Evolutionary conservation across 768 basidiomycete species (phyloP).

Genomic region (Strobilomyces confusus): DNA sequence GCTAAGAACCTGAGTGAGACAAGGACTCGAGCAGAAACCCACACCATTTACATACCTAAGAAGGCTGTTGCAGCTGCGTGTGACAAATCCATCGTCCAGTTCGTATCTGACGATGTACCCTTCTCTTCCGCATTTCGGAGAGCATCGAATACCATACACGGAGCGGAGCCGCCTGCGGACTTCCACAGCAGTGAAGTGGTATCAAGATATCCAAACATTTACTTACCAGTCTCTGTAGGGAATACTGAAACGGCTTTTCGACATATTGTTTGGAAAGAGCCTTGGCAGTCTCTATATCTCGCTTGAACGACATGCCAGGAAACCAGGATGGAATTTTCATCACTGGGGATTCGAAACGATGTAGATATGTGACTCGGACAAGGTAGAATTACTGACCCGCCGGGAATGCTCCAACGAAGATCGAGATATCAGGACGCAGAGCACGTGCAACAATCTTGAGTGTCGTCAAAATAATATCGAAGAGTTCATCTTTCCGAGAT

Average conservation of each 20-base stretch:
- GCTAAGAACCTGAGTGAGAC: constrained; percentile 9
- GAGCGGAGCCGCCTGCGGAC: constrained; percentile 6
- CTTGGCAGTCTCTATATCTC: constrained; percentile 17
- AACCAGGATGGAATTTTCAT: constrained; percentile 22
- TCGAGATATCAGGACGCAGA: constrained; percentile 17
- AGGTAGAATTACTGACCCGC: constrained; percentile 5
- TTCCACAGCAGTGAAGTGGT: constrained; percentile 2
- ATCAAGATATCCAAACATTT: background rate
- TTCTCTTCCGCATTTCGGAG: constrained; percentile 10
- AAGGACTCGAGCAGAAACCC: background rate
- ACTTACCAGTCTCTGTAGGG: constrained; percentile 19
- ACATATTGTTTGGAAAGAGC: constrained; percentile 14
- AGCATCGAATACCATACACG: constrained; percentile 21
- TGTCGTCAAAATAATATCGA: constrained; percentile 5
- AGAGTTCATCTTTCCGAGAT: constrained; percentile 13
- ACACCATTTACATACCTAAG: constrained; percentile 6
- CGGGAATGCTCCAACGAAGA: constrained; percentile 17
- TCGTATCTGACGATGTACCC: background rate
- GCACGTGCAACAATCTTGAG: constrained; percentile 5
- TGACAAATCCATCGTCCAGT: constrained; percentile 14
- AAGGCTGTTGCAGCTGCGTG: constrained; percentile 22
- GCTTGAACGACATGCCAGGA: constrained; percentile 23
- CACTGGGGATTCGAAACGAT: constrained; percentile 4
- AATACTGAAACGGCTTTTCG: constrained; percentile 11
- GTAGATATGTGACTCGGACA: background rate